These are phyloP conservation scores for Xylariomycetidae sp. DNA, from an alignment of 2,329 filamentous ascomycete species.

Conservation along the genomic window DNA sequence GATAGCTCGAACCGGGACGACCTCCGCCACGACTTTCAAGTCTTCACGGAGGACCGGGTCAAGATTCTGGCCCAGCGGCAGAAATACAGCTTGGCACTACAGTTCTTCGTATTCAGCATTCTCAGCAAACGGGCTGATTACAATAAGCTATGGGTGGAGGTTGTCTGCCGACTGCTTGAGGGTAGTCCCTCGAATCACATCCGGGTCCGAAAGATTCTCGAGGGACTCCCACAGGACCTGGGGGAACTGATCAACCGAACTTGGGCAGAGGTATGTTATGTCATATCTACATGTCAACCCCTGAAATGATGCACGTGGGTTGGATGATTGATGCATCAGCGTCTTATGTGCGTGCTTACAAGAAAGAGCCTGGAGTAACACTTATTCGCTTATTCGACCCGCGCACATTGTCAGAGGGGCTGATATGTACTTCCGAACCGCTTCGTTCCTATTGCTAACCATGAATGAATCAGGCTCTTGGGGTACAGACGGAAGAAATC, in stretches of 20 bases:
- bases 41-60: not conserved
- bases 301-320: too few relatives aligned
- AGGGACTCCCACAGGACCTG: not conserved
- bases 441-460: too few relatives aligned
- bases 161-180: slow-evolving; percentile 1
- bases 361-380: too few relatives aligned
- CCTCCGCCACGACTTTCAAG: not conserved
- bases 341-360: too few relatives aligned
- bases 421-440: too few relatives aligned
- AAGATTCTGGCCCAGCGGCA: not conserved
- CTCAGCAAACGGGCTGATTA: not conserved
- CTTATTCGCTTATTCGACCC: too few relatives aligned
- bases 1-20: not conserved
- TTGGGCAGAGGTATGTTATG: not conserved
- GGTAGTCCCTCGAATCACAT: slow-evolving; percentile 1
- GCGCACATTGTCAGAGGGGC: too few relatives aligned
- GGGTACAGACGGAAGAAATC: not conserved
- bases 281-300: too few relatives aligned
- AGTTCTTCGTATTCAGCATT: not conserved
- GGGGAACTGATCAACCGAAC: not conserved
- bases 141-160: slow-evolving; percentile 1
- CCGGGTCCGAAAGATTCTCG: not conserved
- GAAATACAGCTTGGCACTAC: not conserved
- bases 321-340: too few relatives aligned
- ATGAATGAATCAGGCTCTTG: too few relatives aligned